These are phyloP conservation scores for Penicillium longicatenatum DNA, from an alignment of 495 filamentous ascomycete genomes.

Conservation along the genomic window DNA sequence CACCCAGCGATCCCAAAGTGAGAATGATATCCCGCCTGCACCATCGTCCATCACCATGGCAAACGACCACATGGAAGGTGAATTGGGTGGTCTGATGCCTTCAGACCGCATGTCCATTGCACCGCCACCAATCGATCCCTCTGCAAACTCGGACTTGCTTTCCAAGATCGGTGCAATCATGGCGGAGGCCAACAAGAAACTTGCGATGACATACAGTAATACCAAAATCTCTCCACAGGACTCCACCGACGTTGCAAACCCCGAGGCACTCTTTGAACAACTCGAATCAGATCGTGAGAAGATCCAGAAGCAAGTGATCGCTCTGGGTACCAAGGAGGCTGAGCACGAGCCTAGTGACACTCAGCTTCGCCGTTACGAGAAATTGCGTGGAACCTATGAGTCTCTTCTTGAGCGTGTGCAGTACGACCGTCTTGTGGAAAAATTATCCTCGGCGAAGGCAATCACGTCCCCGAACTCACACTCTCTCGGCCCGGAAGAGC, in stretches of 20 bases:
- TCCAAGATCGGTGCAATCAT: constrained; percentile 46
- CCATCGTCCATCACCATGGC: constrained; percentile 49
- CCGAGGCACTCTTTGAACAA: constrained; percentile 45
- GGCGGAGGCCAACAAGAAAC: constrained; percentile 48
- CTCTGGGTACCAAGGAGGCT: constrained; percentile 35
- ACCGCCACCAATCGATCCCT: constrained; percentile 23
- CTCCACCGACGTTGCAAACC: constrained; percentile 44
- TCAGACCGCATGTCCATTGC: constrained; percentile 26
- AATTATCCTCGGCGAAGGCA: constrained; percentile 22
- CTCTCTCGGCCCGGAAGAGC: constrained; percentile 28
- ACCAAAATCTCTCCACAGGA: constrained; percentile 40
- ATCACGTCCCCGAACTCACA: constrained; percentile 11
- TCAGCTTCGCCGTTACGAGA: constrained; percentile 39
- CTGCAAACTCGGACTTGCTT: constrained; percentile 38
- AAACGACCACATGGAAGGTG: constrained; percentile 44
- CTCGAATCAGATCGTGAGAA: constrained; percentile 49
- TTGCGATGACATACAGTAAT: constrained; percentile 43
- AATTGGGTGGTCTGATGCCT: constrained; percentile 21
- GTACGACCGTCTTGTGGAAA: constrained; percentile 26
- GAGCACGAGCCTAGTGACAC: constrained; percentile 32
- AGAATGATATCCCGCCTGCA: constrained; percentile 39
- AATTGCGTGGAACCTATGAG: constrained; percentile 36
- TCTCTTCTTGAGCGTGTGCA: constrained; percentile 49
- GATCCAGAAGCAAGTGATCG: constrained; percentile 36
- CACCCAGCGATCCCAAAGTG: constrained; percentile 46